A percentile compares a stretch with the other conserved stretches of the same genome.
phyloP scores from a whole-genome alignment of 768 basidiomycete species.

The Asterophora lycoperdoides region DNA sequence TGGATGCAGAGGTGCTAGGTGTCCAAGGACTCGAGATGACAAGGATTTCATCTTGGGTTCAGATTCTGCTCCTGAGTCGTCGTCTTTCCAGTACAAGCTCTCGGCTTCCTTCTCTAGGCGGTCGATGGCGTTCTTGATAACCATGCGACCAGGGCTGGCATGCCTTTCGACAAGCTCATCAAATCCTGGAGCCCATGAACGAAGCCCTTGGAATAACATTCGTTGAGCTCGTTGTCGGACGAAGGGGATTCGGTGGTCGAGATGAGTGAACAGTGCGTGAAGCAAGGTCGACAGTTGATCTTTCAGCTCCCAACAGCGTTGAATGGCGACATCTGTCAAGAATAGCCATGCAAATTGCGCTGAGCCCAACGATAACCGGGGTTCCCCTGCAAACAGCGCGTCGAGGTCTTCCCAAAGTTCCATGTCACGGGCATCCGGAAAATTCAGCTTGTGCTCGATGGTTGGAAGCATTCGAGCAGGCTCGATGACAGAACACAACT shows the following conservation, averaged over 20 bases:
- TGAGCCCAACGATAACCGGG: constrained; percentile 66
- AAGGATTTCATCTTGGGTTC: constrained; percentile 68
- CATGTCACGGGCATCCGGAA: constrained; percentile 61
- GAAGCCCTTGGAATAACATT: constrained; percentile 83
- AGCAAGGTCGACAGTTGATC: constrained; percentile 70
- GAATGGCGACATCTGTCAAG: constrained; percentile 69
- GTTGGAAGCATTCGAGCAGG: constrained; percentile 80
- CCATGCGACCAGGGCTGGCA: constrained; percentile 39
- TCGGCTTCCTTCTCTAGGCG: constrained; percentile 58
- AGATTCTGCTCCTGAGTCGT: constrained; percentile 50
- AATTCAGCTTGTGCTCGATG: constrained; percentile 64
- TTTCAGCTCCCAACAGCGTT: constrained; percentile 72
- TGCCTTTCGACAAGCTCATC: constrained; percentile 64
- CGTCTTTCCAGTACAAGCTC: constrained; percentile 66
- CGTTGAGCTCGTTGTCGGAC: constrained; percentile 66
- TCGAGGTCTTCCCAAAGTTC: constrained; percentile 80
- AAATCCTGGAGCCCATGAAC: constrained; percentile 77
- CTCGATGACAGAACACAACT: constrained; percentile 80
- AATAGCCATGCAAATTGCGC: constrained; percentile 90
- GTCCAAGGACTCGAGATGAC: constrained; percentile 57
- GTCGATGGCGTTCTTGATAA: constrained; percentile 47
- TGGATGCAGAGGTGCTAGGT: constrained; percentile 68
- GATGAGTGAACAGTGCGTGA: constrained; percentile 74
- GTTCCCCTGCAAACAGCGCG: constrained; percentile 67
- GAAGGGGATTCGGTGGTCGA: constrained; percentile 71